phyloP scores from a whole-genome alignment of 768 basidiomycete genomes.

The Podaxis mareebaensis region DNA sequence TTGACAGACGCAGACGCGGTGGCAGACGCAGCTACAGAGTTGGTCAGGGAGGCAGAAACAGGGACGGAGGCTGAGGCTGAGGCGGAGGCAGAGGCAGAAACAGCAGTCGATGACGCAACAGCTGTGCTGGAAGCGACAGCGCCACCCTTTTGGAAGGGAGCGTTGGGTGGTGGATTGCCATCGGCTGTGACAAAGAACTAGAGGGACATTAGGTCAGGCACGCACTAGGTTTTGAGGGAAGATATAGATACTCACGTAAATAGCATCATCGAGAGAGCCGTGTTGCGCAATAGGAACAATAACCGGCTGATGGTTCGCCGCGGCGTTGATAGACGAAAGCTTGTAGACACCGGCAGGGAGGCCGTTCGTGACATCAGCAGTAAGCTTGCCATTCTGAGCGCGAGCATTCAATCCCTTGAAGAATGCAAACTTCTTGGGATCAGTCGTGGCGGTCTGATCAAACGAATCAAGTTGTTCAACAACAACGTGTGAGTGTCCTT shows the following conservation, averaged over 20 bases:
- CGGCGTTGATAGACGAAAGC: slow-evolving; percentile 52
- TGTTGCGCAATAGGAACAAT: slow-evolving; percentile 52
- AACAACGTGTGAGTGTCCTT: slow-evolving; percentile 61
- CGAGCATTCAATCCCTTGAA: slow-evolving; percentile 61
- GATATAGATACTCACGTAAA: slow-evolving; percentile 37
- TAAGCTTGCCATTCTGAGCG: slow-evolving; percentile 50
- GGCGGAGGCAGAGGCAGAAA: slow-evolving; percentile 17
- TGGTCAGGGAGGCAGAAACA: not conserved
- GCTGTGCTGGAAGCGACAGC: not conserved
- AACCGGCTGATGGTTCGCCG: slow-evolving; percentile 50
- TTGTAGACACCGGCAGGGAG: slow-evolving; percentile 60
- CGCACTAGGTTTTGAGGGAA: not conserved
- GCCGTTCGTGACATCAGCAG: slow-evolving; percentile 47
- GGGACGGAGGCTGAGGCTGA: slow-evolving; percentile 15
- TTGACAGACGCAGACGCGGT: slow-evolving; percentile 20
- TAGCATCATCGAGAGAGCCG: slow-evolving; percentile 46
- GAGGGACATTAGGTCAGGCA: not conserved
- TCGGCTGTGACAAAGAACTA: slow-evolving; percentile 21
- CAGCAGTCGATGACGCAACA: slow-evolving; percentile 11
- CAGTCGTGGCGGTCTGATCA: slow-evolving; percentile 40
- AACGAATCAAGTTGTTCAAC: slow-evolving; percentile 46
- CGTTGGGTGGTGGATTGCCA: slow-evolving; percentile 16
- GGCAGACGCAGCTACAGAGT: not conserved
- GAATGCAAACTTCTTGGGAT: slow-evolving; percentile 58
- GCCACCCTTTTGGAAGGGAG: slow-evolving; percentile 6